These are phyloP conservation scores for Beauveria asiatica DNA, from an alignment of 2,329 filamentous ascomycete genomes.

Conservation along the genomic window DNA sequence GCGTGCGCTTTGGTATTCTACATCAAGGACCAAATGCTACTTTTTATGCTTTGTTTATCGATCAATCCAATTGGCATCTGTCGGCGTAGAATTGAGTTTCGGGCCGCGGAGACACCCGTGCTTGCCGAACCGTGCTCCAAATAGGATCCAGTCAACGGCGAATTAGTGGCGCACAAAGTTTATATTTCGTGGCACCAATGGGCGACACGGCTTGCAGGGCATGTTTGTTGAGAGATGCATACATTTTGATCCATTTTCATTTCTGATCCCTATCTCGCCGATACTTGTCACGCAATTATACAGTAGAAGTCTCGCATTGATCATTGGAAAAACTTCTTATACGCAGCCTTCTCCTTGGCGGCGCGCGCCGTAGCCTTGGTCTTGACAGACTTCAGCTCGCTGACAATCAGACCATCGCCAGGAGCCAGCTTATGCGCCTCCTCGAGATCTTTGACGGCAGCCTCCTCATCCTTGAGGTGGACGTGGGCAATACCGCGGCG, in stretches of 20 bases:
- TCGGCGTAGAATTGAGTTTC: neutral
- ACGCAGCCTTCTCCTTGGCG: constrained; percentile 86
- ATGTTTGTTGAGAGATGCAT: neutral
- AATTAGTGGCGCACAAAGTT: neutral
- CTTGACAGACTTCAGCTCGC: constrained; percentile 72
- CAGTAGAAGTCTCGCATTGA: constrained; percentile 27
- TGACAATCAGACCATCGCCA: constrained; percentile 62
- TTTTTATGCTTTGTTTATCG: too few relatives aligned
- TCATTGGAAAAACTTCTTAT: constrained; percentile 79
- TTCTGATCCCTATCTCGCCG: neutral
- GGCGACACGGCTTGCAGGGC: neutral
- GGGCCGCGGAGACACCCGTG: neutral
- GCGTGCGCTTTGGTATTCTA: too few relatives aligned
- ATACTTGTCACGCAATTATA: neutral
- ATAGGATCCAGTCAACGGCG: neutral
- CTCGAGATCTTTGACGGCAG: constrained; percentile 65
- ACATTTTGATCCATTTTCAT: neutral
- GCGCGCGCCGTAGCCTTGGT: constrained; percentile 61
- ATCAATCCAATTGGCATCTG: too few relatives aligned
- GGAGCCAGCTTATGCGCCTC: constrained; percentile 69
- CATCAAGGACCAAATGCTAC: too few relatives aligned
- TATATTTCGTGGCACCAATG: neutral
- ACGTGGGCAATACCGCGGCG: constrained; percentile 69
- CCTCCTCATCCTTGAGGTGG: constrained; percentile 76
- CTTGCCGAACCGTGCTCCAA: neutral